A percentile compares a stretch with the other conserved stretches of the same genome.
Evolutionary conservation across 257 asterid species (phyloP).

Genomic region (Solanum arcanum): DNA sequence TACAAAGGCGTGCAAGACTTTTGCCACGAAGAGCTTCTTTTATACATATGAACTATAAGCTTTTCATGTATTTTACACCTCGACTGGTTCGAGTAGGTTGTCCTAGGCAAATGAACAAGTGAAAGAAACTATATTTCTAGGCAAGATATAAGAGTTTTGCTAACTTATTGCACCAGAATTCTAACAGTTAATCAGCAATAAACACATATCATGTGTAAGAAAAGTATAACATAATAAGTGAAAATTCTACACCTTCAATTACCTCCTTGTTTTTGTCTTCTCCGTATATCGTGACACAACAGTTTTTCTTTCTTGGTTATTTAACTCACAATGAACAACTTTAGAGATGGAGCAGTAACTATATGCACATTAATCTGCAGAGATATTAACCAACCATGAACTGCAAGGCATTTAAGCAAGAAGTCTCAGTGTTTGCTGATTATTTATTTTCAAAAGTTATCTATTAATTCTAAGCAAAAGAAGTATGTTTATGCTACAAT

Average conservation of each 20-base stretch:
- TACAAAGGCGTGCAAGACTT: too few species aligned
- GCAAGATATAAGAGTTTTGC: not conserved
- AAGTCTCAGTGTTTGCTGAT: not conserved
- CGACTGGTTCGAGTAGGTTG: not conserved
- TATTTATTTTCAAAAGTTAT: too few species aligned
- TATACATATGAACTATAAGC: not conserved
- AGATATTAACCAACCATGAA: not conserved
- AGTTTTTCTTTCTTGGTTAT: conserved; percentile 64
- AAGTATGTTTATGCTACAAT: not conserved
- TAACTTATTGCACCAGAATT: not conserved
- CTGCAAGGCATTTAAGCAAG: not conserved
- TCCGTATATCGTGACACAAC: conserved; percentile 75
- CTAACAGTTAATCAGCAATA: not conserved
- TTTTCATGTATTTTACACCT: not conserved
- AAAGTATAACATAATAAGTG: not conserved
- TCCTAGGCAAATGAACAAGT: not conserved
- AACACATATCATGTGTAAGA: not conserved
- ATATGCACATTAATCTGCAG: not conserved
- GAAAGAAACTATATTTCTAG: not conserved
- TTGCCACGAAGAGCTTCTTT: too few species aligned
- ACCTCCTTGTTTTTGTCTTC: conserved; percentile 84
- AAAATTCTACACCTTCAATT: not conserved
- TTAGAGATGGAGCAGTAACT: not conserved
- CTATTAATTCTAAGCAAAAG: not conserved
- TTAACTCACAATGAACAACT: conserved; percentile 39